A percentile compares a stretch with the other conserved stretches of the same genome.
Conservation (phyloP, 2,329 filamentous ascomycete genomes). For the Arthrobotrys pseudoclavata region DNA sequence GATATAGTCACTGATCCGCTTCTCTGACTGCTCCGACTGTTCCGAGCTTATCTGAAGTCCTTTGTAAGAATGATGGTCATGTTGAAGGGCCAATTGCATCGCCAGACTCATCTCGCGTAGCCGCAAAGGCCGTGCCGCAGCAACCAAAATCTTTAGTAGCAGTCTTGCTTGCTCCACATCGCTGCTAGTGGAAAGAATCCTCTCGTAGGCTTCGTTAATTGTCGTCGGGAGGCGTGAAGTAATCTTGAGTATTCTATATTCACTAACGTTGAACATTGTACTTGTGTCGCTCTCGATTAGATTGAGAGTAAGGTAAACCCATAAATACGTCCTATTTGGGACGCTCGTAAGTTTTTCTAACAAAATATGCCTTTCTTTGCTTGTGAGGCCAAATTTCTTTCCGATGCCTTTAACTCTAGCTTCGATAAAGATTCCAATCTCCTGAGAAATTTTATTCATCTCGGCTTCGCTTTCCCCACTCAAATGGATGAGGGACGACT, state of each 20-base stretch:
- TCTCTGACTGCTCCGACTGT: constrained; percentile 24
- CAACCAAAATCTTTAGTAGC: constrained; percentile 61
- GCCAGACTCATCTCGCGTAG: constrained; percentile 65
- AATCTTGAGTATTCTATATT: constrained; percentile 50
- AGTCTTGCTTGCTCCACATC: constrained; percentile 63
- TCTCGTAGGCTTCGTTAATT: constrained; percentile 65
- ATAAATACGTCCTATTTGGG: constrained; percentile 66
- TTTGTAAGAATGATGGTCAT: constrained; percentile 34
- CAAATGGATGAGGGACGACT: constrained; percentile 63
- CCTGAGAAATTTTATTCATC: constrained; percentile 62
- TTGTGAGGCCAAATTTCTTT: constrained; percentile 61
- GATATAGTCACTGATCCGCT: constrained; percentile 60
- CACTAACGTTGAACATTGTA: constrained; percentile 60
- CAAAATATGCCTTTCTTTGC: constrained; percentile 46
- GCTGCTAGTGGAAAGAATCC: constrained; percentile 64
- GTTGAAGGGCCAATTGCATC: constrained; percentile 59
- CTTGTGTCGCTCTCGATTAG: constrained; percentile 63
- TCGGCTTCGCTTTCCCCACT: constrained; percentile 61
- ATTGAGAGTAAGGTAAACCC: constrained; percentile 66
- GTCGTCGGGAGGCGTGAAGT: constrained; percentile 62
- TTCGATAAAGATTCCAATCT: constrained; percentile 66
- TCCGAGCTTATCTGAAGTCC: constrained; percentile 55
- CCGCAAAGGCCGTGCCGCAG: constrained; percentile 64
- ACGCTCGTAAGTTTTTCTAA: constrained; percentile 58
- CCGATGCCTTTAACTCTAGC: constrained; percentile 62